Evolutionary conservation across 768 basidiomycete species (phyloP).

Genomic region (Boletus insuetus): DNA sequence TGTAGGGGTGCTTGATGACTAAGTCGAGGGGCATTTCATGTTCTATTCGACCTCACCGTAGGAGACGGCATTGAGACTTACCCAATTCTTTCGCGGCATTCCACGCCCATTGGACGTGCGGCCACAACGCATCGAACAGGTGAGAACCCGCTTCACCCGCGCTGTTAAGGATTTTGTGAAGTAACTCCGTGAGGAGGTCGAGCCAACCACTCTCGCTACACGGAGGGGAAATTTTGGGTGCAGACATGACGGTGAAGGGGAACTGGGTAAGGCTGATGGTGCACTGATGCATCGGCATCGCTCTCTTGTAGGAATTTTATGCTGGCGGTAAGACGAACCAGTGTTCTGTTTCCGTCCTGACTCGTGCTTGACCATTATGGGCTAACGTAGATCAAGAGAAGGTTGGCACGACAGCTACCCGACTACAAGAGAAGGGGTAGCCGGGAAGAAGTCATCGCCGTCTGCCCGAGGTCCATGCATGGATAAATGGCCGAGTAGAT

Average conservation of each 20-base stretch:
- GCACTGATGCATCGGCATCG: neutral
- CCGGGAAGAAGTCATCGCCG: no score
- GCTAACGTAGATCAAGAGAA: neutral
- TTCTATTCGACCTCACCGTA: neutral
- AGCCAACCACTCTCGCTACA: neutral
- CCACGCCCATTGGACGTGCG: neutral
- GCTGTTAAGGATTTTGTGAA: rapidly evolving
- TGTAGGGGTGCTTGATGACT: neutral
- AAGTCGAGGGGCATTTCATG: neutral
- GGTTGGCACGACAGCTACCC: no score
- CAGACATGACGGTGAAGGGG: neutral
- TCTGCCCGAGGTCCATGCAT: no score
- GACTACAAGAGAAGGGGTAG: no score
- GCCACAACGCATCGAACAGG: neutral
- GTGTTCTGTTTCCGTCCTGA: neutral
- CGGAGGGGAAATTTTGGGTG: neutral
- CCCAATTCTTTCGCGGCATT: neutral
- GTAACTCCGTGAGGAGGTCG: rapidly evolving
- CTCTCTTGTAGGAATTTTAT: constrained; percentile 4
- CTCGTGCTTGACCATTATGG: neutral
- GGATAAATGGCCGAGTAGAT: no score
- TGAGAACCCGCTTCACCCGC: rapidly evolving
- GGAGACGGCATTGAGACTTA: neutral
- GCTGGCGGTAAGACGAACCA: neutral
- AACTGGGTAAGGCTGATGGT: neutral